A percentile compares a stretch with the other conserved stretches of the same genome.
These are phyloP conservation scores for Neurospora sp. DNA, from an alignment of 495 filamentous ascomycete species.

Conservation along the genomic window DNA sequence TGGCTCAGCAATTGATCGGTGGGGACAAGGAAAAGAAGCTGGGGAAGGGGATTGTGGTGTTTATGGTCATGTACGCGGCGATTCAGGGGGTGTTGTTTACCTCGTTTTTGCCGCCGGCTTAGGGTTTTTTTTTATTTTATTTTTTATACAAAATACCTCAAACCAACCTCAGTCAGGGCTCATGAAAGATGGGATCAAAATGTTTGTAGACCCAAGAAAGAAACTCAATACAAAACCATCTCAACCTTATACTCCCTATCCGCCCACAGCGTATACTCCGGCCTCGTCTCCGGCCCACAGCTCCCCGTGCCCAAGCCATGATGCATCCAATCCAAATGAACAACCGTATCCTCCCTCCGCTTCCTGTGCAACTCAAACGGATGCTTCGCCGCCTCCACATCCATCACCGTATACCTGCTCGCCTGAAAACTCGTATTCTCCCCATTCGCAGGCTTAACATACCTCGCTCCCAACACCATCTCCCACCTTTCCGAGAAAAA, in stretches of 20 bases:
- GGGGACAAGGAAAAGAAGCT: conserved; percentile 11
- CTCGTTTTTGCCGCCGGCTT: conserved; percentile 93
- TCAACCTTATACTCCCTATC: conserved; percentile 37
- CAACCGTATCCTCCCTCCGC: conserved; percentile 38
- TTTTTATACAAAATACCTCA: background rate
- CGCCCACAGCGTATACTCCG: conserved; percentile 36
- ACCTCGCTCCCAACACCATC: conserved; percentile 27
- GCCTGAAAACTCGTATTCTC: conserved; percentile 43
- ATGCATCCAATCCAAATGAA: conserved; percentile 52
- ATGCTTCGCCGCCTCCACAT: conserved; percentile 48
- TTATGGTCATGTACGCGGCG: conserved; percentile 70
- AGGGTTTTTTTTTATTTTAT: background rate
- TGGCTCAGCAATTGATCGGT: conserved; percentile 36
- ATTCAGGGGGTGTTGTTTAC: conserved; percentile 77
- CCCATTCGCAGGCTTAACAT: conserved; percentile 18
- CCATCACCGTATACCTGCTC: conserved; percentile 37
- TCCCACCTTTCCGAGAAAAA: conserved; percentile 22
- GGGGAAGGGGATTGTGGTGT: conserved; percentile 28
- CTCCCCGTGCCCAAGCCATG: conserved; percentile 44
- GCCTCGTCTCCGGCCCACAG: conserved; percentile 42
- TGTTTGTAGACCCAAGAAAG: background rate
- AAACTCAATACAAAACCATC: conserved; percentile 29
- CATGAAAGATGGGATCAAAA: background rate
- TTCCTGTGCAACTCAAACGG: conserved; percentile 44
- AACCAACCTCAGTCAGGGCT: background rate